Conservation (phyloP, 345 rosid genomes). For the Citrus mangshanensis region DNA sequence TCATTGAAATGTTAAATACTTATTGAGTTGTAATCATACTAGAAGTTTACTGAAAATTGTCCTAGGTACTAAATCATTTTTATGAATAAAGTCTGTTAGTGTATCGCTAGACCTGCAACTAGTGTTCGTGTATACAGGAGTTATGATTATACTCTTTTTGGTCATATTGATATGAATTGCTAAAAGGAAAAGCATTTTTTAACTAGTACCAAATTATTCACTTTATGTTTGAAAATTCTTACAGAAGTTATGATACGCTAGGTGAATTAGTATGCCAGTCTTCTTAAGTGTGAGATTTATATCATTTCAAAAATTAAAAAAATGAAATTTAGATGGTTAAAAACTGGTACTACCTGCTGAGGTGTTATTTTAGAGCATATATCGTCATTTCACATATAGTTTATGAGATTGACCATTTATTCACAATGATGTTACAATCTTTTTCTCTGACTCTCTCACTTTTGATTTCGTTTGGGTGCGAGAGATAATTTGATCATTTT, state of each 20-base stretch:
- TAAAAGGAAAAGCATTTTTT: background rate
- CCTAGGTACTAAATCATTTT: background rate
- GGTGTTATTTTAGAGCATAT: background rate
- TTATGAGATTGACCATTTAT: background rate
- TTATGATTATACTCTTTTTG: background rate
- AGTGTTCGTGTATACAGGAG: background rate
- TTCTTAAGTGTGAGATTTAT: background rate
- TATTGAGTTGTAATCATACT: background rate
- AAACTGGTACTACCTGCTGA: background rate
- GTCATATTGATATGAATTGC: background rate
- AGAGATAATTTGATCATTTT: conserved; percentile 8
- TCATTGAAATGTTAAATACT: background rate
- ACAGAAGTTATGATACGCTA: background rate
- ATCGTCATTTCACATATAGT: background rate
- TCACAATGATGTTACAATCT: background rate
- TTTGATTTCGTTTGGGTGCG: background rate
- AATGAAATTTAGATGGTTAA: background rate
- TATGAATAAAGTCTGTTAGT: background rate
- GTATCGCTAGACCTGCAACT: background rate
- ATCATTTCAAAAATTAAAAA: too few species aligned
- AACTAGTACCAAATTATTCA: background rate
- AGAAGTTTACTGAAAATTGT: background rate
- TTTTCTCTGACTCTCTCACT: background rate
- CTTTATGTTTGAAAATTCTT: background rate
- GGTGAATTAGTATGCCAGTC: background rate